phyloP scores from a whole-genome alignment of 257 asterid genomes.

The Agastache rugosa region DNA sequence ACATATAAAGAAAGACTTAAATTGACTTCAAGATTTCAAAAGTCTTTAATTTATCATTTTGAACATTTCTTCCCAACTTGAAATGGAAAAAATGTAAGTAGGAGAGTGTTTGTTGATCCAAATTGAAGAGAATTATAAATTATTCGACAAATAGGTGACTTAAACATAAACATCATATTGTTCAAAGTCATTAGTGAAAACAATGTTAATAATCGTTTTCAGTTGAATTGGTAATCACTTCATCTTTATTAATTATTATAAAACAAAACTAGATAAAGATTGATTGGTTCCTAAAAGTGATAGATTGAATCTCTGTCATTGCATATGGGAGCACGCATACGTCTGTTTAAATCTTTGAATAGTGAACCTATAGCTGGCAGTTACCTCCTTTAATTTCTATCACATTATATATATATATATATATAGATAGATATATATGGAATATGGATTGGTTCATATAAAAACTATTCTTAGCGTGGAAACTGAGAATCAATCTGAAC shows the following conservation, averaged over 20 bases:
- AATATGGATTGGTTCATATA: no score
- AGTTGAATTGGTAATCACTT: slow-evolving; percentile 37
- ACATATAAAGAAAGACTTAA: slow-evolving; percentile 26
- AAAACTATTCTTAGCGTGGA: no score
- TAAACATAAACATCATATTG: slow-evolving; percentile 17
- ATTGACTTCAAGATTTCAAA: slow-evolving; percentile 23
- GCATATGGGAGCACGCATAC: slow-evolving; percentile 15
- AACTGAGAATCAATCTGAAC: no score
- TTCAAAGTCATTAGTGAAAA: slow-evolving; percentile 20
- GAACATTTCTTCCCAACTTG: slow-evolving; percentile 26
- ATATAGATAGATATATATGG: no score
- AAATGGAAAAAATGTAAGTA: not conserved
- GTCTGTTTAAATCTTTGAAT: slow-evolving; percentile 10
- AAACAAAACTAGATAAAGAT: slow-evolving; percentile 8
- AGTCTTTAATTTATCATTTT: slow-evolving; percentile 24
- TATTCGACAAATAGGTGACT: slow-evolving; percentile 11
- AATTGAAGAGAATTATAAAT: not conserved
- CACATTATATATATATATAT: no score
- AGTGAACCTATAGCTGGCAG: not conserved
- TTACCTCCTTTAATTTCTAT: not conserved
- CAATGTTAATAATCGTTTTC: slow-evolving; percentile 8
- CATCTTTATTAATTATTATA: not conserved
- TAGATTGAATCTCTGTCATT: slow-evolving; percentile 22
- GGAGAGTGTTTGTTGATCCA: slow-evolving; percentile 27
- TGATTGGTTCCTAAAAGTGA: slow-evolving; percentile 25